These are phyloP conservation scores for Hypoxylon fragiforme DNA, from an alignment of 495 filamentous ascomycete species.

Conservation along the genomic window DNA sequence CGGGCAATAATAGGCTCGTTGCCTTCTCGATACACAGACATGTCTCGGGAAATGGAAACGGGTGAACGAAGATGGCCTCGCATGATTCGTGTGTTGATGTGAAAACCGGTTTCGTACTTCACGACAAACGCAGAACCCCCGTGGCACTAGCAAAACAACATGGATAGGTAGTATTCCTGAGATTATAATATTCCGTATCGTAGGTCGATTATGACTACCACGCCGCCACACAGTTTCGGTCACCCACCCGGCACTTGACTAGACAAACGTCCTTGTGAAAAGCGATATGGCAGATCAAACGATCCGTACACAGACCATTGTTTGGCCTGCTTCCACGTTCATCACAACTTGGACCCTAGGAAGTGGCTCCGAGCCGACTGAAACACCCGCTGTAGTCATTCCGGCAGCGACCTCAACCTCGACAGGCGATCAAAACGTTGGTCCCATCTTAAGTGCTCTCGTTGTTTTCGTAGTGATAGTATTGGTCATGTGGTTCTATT, in stretches of 20 bases:
- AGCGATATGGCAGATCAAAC: slow-evolving; percentile 7
- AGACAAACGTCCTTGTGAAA: not conserved
- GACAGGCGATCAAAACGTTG: slow-evolving; percentile 8
- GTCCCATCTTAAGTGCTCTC: slow-evolving; percentile 21
- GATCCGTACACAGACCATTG: slow-evolving; percentile 25
- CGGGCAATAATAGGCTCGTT: not conserved
- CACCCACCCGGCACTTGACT: not conserved
- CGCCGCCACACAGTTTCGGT: slow-evolving; percentile 3
- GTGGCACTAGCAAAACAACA: slow-evolving; percentile 10
- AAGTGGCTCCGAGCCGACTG: slow-evolving; percentile 12
- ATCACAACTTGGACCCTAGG: slow-evolving; percentile 27
- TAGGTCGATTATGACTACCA: too few species aligned
- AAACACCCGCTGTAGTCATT: slow-evolving; percentile 13
- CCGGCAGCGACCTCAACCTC: slow-evolving; percentile 8
- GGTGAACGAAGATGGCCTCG: slow-evolving; percentile 8
- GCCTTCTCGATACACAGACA: slow-evolving; percentile 11
- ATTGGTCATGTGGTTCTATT: slow-evolving; percentile 23
- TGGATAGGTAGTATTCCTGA: too few species aligned
- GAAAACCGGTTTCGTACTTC: slow-evolving; percentile 20
- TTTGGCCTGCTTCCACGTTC: slow-evolving; percentile 23
- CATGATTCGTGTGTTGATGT: slow-evolving; percentile 6
- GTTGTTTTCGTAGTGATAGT: slow-evolving; percentile 20
- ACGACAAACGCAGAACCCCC: slow-evolving; percentile 13
- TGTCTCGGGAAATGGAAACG: slow-evolving; percentile 32
- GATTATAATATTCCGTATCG: too few species aligned